A percentile compares a stretch with the other conserved stretches of the same genome.
Conservation (phyloP, 2,329 filamentous ascomycete species). For the Scytalidium lignicola region DNA sequence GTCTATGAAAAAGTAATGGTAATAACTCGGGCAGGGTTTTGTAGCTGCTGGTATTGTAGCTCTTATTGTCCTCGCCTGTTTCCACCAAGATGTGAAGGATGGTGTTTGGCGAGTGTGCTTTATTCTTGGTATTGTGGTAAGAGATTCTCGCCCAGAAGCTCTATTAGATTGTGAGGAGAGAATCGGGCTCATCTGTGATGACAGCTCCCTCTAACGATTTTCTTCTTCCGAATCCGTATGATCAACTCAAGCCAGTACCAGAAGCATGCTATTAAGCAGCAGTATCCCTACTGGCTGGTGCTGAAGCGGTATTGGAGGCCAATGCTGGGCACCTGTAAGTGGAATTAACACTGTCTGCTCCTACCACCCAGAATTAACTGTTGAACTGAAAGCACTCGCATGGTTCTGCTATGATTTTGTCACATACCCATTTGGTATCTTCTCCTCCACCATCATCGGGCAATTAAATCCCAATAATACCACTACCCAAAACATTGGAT, state of each 20-base stretch:
- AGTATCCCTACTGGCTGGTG: conserved; percentile 48
- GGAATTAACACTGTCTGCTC: neutral
- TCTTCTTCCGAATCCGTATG: conserved; percentile 49
- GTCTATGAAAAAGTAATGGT: conserved; percentile 8
- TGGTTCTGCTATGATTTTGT: conserved; percentile 54
- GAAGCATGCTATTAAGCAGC: conserved; percentile 22
- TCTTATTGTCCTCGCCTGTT: conserved; percentile 45
- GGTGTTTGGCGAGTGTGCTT: conserved; percentile 48
- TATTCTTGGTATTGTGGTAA: conserved; percentile 39
- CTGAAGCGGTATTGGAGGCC: conserved; percentile 61
- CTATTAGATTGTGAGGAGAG: too few relatives aligned
- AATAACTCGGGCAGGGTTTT: conserved; percentile 32
- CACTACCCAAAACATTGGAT: conserved; percentile 31
- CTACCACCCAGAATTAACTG: conserved; percentile 16
- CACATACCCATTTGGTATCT: conserved; percentile 49
- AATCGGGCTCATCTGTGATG: conserved; percentile 9
- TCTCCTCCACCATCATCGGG: conserved; percentile 46
- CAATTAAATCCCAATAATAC: conserved; percentile 36
- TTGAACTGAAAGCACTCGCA: conserved; percentile 50
- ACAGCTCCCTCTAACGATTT: conserved; percentile 41
- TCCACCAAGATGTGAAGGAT: conserved; percentile 34
- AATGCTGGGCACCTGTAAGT: conserved; percentile 43
- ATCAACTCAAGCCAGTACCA: conserved; percentile 40
- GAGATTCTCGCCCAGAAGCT: neutral
- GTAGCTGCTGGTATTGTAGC: conserved; percentile 45